Base-by-base conservation (phyloP, 139 green algal genomes). In the Chlorella sp. region DNA sequence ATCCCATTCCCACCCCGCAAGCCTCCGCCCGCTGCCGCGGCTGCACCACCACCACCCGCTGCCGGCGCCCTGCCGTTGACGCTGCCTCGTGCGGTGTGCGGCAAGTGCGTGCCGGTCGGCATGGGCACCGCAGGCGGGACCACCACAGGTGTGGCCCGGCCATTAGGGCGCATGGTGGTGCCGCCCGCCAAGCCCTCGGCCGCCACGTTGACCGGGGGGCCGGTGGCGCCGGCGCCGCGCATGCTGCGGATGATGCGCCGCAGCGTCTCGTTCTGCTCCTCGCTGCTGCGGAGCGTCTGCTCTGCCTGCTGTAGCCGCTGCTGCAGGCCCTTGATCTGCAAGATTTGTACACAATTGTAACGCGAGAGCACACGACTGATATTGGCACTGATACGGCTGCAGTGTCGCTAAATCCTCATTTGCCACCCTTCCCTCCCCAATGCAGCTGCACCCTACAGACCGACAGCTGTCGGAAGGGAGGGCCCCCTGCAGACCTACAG, bases 221-320 rank as follows among this genome's bases (percentile, higher is more conserved):
- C 42, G 17, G 42, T 64, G 55, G 55, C 55, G 24, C 24, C 55
- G 6, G 20, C 55, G 22, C 55, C 24, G 24, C 24, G 70, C 71
- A 82, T 77, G 35, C 49, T 75, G 26, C 35, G 33, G 62, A 82
- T 77, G 66, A 82, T 82, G 66, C 72, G 73, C 1, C 66, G n/a
- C 6, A 82, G 76, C 27, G 71, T 61, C 23, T 67, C 49, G 32
- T 74, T 77, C 31, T 77, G 71, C 5, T 34, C 22, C 66, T 82
- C 33, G 59, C 63, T 5, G n/a, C 2, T 34, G 36, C 62, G 30
- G 35, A 81, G 27, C 20, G 32, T 35, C 29, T 65, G 36, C 65
- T 77, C 65, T 35, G 77, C 29, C 55, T 74, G 14, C 17, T 27
- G 55, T 2, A 77, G 74, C 31, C 69, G 70, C 5, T 10, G 23